phyloP scores from a whole-genome alignment of 2,329 filamentous ascomycete genomes.

The Penicillium sp. region DNA sequence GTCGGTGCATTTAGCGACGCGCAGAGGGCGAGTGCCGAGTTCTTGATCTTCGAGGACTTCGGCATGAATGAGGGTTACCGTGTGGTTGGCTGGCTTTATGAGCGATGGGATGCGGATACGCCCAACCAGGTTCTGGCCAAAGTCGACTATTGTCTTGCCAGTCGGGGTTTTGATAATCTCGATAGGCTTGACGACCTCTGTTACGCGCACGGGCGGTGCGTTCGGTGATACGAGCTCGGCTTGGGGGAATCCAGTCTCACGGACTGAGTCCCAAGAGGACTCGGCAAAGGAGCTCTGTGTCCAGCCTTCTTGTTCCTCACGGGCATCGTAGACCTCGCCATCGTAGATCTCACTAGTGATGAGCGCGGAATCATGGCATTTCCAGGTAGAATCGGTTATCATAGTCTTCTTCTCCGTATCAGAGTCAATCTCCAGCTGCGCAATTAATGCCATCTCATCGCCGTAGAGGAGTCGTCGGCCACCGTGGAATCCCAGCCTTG shows the following conservation, averaged over 20 bases:
- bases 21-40: conserved; percentile 47
- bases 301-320: conserved; percentile 30
- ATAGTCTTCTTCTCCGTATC: conserved; percentile 14
- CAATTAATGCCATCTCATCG: conserved; percentile 28
- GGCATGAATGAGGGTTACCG: conserved; percentile 50
- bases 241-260: conserved; percentile 37
- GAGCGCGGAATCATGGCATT: conserved; percentile 23
- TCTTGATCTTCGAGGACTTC: conserved; percentile 58
- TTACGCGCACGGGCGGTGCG: conserved; percentile 48
- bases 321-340: conserved; percentile 55
- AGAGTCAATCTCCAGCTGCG: conserved; percentile 32
- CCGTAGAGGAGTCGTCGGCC: conserved; percentile 26
- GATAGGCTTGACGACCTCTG: conserved; percentile 31
- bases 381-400: conserved; percentile 29
- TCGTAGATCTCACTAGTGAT: conserved; percentile 40
- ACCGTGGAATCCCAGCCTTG: conserved; percentile 28
- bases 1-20: conserved; percentile 48
- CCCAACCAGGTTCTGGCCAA: conserved; percentile 62
- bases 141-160: conserved; percentile 57
- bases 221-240: conserved; percentile 35
- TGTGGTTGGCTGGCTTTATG: conserved; percentile 15
- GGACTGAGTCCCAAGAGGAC: conserved; percentile 30
- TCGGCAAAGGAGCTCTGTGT: conserved; percentile 27
- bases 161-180: conserved; percentile 38
- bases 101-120: conserved; percentile 43